Evolutionary conservation across 805 yeast species (phyloP).

Genomic region (Spathaspora sp.): DNA sequence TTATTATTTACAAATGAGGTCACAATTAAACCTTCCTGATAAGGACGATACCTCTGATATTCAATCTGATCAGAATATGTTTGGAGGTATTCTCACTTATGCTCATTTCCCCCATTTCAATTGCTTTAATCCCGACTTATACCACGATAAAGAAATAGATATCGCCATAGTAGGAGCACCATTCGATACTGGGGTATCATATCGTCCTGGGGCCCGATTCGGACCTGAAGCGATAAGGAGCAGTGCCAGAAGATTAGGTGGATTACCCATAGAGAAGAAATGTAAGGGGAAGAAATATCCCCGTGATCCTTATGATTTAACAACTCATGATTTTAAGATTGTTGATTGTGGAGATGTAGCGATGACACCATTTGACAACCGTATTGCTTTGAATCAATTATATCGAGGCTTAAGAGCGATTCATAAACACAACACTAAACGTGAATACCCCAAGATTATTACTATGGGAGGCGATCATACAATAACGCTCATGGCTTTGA

Average conservation of each 20-base stretch:
- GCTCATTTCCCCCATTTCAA: slow-evolving; percentile 46
- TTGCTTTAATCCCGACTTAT: slow-evolving; percentile 39
- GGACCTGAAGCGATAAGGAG: slow-evolving; percentile 54
- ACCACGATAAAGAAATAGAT: slow-evolving; percentile 24
- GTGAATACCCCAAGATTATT: slow-evolving; percentile 30
- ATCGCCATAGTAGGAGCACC: slow-evolving; percentile 60
- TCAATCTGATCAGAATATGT: slow-evolving; percentile 16
- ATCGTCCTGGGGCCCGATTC: slow-evolving; percentile 55
- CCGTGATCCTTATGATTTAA: slow-evolving; percentile 52
- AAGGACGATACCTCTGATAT: slow-evolving; percentile 35
- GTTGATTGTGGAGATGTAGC: slow-evolving; percentile 71
- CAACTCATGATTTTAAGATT: slow-evolving; percentile 37
- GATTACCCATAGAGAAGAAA: slow-evolving; percentile 19
- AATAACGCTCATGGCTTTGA: slow-evolving; percentile 47
- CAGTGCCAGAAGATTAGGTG: slow-evolving; percentile 42
- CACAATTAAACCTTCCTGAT: slow-evolving; percentile 25
- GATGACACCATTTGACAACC: slow-evolving; percentile 64
- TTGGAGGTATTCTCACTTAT: slow-evolving; percentile 54
- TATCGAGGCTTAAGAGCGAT: slow-evolving; percentile 51
- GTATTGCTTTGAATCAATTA: slow-evolving; percentile 60
- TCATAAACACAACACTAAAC: slow-evolving; percentile 13
- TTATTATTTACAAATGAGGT: slow-evolving; percentile 4
- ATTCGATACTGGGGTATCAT: slow-evolving; percentile 55
- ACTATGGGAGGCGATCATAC: slow-evolving; percentile 66
- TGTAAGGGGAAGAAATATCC: slow-evolving; percentile 31